phyloP scores from a whole-genome alignment of 1,284 basidiomycete species.

The Exobasidium cylindrosporum region DNA sequence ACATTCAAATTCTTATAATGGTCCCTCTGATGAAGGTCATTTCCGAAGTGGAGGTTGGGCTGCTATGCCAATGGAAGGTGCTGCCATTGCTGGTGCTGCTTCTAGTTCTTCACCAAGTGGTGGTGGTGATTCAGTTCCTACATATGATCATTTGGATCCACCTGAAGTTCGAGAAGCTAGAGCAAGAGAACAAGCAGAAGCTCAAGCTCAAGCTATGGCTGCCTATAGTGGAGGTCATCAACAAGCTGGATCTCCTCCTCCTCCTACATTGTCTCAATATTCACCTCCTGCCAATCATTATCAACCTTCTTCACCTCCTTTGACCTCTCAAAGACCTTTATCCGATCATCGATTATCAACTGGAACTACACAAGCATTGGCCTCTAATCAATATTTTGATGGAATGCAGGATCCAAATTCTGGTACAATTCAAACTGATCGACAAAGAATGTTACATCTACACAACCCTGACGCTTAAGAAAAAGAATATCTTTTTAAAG shows the following conservation, averaged over 20 bases:
- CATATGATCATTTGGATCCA: slow-evolving; percentile 46
- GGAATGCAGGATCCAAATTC: background rate
- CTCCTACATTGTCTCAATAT: background rate
- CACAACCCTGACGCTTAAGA: slow-evolving; percentile 7
- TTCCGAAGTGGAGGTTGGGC: slow-evolving; percentile 18
- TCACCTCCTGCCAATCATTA: background rate
- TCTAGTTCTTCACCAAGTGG: slow-evolving; percentile 12
- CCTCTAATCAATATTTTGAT: slow-evolving; percentile 1
- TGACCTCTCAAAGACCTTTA: background rate
- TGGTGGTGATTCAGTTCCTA: slow-evolving; percentile 23
- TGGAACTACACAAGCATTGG: slow-evolving; percentile 6
- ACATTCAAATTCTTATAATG: slow-evolving; percentile 26
- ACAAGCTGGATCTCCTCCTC: background rate
- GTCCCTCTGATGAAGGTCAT: slow-evolving; percentile 18
- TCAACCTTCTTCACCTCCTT: background rate
- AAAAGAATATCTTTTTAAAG: too few relatives aligned
- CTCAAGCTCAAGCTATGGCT: background rate
- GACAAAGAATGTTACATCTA: slow-evolving; percentile 2
- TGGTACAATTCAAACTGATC: background rate
- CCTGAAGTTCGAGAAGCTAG: slow-evolving; percentile 42
- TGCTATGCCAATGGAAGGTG: slow-evolving; percentile 17
- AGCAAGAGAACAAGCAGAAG: slow-evolving; percentile 34
- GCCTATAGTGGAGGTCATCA: slow-evolving; percentile 13
- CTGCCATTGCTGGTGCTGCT: slow-evolving; percentile 15
- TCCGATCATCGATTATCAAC: slow-evolving; percentile 4